Conservation (phyloP, 352 stramenopile species). For the Globisporangium paroecandrum region DNA sequence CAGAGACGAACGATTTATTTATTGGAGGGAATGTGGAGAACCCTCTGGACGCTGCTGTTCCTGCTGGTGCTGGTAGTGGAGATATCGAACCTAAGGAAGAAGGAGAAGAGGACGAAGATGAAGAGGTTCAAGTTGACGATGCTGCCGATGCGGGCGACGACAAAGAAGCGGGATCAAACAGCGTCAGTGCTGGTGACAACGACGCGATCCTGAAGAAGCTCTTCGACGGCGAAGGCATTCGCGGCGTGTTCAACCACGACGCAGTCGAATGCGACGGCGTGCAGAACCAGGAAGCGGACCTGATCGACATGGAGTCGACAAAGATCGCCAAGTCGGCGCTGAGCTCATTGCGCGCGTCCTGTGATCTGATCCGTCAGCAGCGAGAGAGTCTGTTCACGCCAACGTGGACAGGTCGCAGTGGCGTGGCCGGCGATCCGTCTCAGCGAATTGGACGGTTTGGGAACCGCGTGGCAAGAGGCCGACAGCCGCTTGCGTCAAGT, state of each 20-base stretch:
- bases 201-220: constrained; percentile 87
- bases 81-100: not conserved
- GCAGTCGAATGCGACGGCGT: constrained; percentile 86
- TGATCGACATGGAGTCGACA: constrained; percentile 91
- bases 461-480: constrained; percentile 31
- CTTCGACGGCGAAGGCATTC: constrained; percentile 89
- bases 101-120: constrained; percentile 27
- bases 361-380: constrained; percentile 65
- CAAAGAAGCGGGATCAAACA: not conserved
- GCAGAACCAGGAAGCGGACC: constrained; percentile 85
- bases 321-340: constrained; percentile 88
- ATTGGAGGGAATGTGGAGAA: constrained; percentile 81
- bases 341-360: constrained; percentile 77
- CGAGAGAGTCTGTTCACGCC: constrained; percentile 59
- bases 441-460: constrained; percentile 47
- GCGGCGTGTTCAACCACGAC: constrained; percentile 95
- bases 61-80: not conserved
- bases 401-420: constrained; percentile 75
- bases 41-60: constrained; percentile 18
- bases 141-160: not conserved
- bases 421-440: constrained; percentile 59
- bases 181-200: constrained; percentile 52
- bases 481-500: constrained; percentile 14
- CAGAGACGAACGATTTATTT: constrained; percentile 93
- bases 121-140: not conserved